Evolutionary conservation across 202 grass and related monocot genomes (phyloP), one percentile per base, ranked within the genome.

Genomic region (Hordeum pubiflorum): DNA sequence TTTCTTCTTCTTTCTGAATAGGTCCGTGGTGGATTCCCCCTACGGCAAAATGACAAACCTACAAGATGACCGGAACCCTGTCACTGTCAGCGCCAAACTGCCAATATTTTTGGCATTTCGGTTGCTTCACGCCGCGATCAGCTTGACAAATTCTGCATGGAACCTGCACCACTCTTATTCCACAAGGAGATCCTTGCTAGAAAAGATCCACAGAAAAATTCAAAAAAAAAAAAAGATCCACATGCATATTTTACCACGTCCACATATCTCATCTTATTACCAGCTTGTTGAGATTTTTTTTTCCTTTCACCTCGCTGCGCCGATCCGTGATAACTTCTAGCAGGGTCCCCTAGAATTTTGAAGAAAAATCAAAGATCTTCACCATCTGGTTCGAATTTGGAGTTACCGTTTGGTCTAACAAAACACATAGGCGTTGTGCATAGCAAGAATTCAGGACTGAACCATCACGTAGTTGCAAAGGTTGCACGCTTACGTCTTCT

Each of bases 1-100:
- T 17, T 31, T 32, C 7, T 8, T 20, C 7, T 54, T 56, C 52
- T 37, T 24, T 22, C 55, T 20, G 36, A 69, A 34, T 43, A 63
- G 22, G 31, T 5, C 33, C 9, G 1, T 4, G 0, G 13, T 1
- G 65, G 54, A 17, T 27, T 69, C 55, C 39, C 14, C 34, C 38
- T 78, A 29, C 6, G 17, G 74, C 34, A 74, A 74, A 50, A 67
- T 71, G 86, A 66, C 60, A 69, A 40, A 24, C 38, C n/a, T 37
- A 32, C 7, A 26, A 41, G 2, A 46, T 20, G 48, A 60, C 50
- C 7, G 29, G 14, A 58, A 59, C 23, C 8, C 29, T 3, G 29
- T 31, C 29, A 3, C 29, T 31, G 29, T 55, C 74, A n/a, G 7
- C 5, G 44, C 18, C 44, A 9, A 50, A 50, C 46, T 50, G 46